phyloP scores from a whole-genome alignment of 441 rosid genomes.

The Gossypium davidsonii region DNA sequence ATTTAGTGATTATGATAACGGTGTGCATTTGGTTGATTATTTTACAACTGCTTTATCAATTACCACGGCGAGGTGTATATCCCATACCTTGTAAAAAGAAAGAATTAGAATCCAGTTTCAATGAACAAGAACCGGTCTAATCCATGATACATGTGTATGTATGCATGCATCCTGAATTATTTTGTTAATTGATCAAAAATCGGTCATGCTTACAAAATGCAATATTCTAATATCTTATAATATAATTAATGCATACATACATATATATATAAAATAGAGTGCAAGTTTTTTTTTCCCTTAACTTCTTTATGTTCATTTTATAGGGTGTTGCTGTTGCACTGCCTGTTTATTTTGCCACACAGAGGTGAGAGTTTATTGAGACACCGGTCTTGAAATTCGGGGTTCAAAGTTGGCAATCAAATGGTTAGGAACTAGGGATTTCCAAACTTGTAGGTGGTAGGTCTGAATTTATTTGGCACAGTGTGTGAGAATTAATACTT shows the following conservation, averaged over 20 bases:
- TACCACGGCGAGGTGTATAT: background rate
- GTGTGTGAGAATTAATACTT: too few relatives aligned
- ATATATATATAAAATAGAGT: background rate
- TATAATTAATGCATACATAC: background rate
- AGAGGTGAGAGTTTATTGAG: slow-evolving; percentile 49
- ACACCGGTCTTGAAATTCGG: background rate
- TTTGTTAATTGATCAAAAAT: background rate
- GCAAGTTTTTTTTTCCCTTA: background rate
- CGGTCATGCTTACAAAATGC: background rate
- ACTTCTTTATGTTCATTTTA: slow-evolving; percentile 17
- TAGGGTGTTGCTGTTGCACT: slow-evolving; percentile 98
- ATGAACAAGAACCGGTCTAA: background rate
- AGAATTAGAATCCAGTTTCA: background rate
- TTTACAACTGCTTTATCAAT: background rate
- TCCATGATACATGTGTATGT: background rate
- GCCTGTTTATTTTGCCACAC: slow-evolving; percentile 93
- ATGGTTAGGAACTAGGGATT: background rate
- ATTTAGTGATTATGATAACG: background rate
- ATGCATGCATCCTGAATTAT: background rate
- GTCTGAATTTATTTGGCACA: too few relatives aligned
- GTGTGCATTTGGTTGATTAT: background rate
- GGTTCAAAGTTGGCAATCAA: background rate
- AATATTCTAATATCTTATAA: background rate
- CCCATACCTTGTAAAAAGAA: background rate
- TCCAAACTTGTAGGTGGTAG: too few relatives aligned